Percentiles rank a stretch among this genome's conserved stretches.
These are phyloP conservation scores for Ophiosphaerella narmari DNA, from an alignment of 2,329 filamentous ascomycete species.

Conservation along the genomic window DNA sequence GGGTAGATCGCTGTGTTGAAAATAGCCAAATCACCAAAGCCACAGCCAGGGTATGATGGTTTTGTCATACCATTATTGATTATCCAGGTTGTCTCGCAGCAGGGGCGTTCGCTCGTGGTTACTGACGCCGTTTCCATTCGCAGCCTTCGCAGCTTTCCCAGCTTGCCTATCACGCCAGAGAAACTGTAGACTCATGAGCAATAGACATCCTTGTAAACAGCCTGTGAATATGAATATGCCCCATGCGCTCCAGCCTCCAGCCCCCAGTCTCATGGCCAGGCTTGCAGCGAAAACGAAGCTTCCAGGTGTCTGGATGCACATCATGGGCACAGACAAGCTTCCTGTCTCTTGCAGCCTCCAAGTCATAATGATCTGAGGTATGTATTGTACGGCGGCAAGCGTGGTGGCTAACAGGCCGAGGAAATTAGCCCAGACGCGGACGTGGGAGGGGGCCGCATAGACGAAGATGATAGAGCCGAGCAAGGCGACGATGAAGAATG, in stretches of 20 bases:
- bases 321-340: constrained; percentile 94
- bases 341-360: constrained; percentile 83
- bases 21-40: constrained; percentile 13
- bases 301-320: constrained; percentile 96
- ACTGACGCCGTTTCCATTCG: constrained; percentile 1
- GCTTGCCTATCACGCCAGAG: constrained; percentile 57
- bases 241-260: constrained; percentile 93
- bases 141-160: constrained; percentile 22
- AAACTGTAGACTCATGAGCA: constrained; percentile 81
- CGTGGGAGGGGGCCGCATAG: constrained; percentile 64
- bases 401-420: constrained; percentile 78
- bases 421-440: constrained; percentile 81
- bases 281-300: constrained; percentile 88
- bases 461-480: constrained; percentile 68
- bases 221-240: constrained; percentile 88
- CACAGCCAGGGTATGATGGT: constrained; percentile 2
- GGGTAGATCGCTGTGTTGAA: constrained; percentile 18
- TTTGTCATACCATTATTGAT: background rate
- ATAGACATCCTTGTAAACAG: constrained; percentile 77
- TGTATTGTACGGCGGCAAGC: constrained; percentile 85
- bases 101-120: constrained; percentile 18
- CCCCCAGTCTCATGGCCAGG: constrained; percentile 77
- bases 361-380: constrained; percentile 94
- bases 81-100: constrained; percentile 3
- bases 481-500: constrained; percentile 75